Conservation (phyloP, 192 early-diverging fungal species). For the Linnemannia zychae region DNA sequence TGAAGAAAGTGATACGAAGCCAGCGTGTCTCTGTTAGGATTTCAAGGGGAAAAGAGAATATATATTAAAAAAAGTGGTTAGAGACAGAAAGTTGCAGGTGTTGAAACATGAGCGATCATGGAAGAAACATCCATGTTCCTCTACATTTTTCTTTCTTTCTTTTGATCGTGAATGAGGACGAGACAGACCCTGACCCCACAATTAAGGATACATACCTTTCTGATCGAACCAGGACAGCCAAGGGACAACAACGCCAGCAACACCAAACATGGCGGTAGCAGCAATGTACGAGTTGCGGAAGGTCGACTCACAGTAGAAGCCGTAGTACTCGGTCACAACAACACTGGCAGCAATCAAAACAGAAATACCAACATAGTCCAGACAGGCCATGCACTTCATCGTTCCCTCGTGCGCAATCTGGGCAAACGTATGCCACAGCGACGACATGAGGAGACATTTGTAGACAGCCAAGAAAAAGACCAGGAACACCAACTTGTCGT, state of each 20-base stretch:
- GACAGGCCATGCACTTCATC: conserved; percentile 68
- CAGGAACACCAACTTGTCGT: conserved; percentile 64
- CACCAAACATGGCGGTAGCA: conserved; percentile 63
- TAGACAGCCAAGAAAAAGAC: conserved; percentile 71
- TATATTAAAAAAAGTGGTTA: neutral
- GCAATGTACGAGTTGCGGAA: conserved; percentile 62
- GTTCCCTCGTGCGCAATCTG: conserved; percentile 65
- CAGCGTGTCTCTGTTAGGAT: conserved; percentile 42
- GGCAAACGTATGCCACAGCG: conserved; percentile 74
- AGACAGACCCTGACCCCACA: neutral
- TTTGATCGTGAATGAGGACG: neutral
- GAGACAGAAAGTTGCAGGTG: neutral
- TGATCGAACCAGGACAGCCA: conserved; percentile 68
- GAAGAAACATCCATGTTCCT: neutral
- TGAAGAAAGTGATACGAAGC: conserved; percentile 68
- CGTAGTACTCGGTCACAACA: conserved; percentile 70
- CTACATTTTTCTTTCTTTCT: neutral
- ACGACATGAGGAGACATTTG: conserved; percentile 71
- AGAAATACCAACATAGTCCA: conserved; percentile 77
- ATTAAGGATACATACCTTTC: conserved; percentile 26
- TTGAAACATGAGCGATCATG: too few species aligned
- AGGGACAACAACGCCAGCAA: conserved; percentile 64
- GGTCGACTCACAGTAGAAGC: conserved; percentile 64
- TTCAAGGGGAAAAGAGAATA: neutral
- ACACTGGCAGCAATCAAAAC: conserved; percentile 73